Base-by-base conservation (phyloP, 495 filamentous ascomycete species). In the Penicillium crystallinum region DNA sequence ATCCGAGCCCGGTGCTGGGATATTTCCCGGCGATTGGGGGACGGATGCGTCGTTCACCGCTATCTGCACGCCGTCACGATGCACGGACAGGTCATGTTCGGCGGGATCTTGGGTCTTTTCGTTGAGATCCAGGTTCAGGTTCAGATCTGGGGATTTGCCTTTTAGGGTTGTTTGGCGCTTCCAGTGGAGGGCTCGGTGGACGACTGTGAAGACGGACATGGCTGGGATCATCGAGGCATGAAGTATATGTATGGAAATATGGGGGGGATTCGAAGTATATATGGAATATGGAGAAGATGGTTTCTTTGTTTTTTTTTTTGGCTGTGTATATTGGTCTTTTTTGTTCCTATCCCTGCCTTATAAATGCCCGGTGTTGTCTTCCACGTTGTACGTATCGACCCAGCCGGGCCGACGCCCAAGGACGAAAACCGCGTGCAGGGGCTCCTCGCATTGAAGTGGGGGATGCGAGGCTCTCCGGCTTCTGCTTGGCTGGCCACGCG, bases 401-500 rank as follows among this genome's bases (percentile, higher is more conserved):
- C 10, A 33, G 31, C 34, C 35, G 44, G 55, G 40, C 37, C 46
- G 44, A 58, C 38, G 36, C 54, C 41, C 44, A 46, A 54, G 44
- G 37, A 55, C 56, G 54, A 62, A 51, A 59, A 54, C 3, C 42
- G 51, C 43, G 34, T 59, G 59, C 62, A 62, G 44, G 51, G 51
- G 36, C 31, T 45, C 49, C 56, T 62, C 46, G 39, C 58, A 62
- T 38, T 29, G 46, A 39, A 52, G 56, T 63, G 56, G 62, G 51
- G 51, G 29, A 37, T 49, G 40, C 45, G 49, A 54, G 53, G 52
- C 53, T 53, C 50, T 39, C 54, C 53, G 29, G 49, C 36, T 49
- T 56, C 36, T 64, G 45, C 52, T 60, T 63, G 57, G 59, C 46
- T 59, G 49, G 42, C 57, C 63, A 63, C 57, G 59, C 63, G 59